Base-by-base conservation (phyloP, 352 stramenopile genomes). In the Pythium grandisporangium region DNA sequence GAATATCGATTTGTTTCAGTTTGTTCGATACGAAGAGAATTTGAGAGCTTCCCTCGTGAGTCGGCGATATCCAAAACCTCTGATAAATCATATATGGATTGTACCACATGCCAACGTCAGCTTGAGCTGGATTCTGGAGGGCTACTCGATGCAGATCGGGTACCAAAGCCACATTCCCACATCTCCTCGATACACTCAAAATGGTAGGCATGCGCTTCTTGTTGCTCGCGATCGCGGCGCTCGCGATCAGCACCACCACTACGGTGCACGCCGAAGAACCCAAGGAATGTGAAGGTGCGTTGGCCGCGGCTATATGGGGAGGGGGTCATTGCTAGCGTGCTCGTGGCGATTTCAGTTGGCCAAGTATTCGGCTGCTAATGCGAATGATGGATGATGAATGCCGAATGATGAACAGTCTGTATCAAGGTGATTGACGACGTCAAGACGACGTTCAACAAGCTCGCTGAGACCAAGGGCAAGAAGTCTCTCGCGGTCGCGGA, bases 261-360 rank as follows among this genome's bases (percentile, higher is more conserved):
- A 33, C 47, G 12, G 70, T 69, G 2, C 66, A 71, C 16, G 70
- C 67, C 11, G n/a, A n/a, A n/a, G 84, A 93, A 32, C 46, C 70
- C 48, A 84, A 85, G 58, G 81, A 96, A 22, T 97, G 89, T 54
- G 87, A 96, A 95, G 85, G 88, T n/a, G n/a, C n/a, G n/a, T n/a
- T n/a, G n/a, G n/a, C n/a, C n/a, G n/a, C n/a, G n/a, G n/a, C n/a
- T 96, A 22, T 16, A 61, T 58, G 34, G 12, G 25, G 16, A 34
- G 34, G 20, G 21, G 13, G 1, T 8, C 34, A 8, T 23, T 10
- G 12, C 30, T n/a, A n/a, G n/a, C n/a, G n/a, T n/a, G n/a, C n/a
- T n/a, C n/a, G n/a, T n/a, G n/a, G n/a, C 21, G 12, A 25, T 33
- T 25, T 22, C 30, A 42, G 21, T 26, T 29, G 30, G 32, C 32